Evolutionary conservation across 345 rosid genomes (phyloP), one percentile per base, ranked within the genome.

Genomic region (Abelmoschus esculentus): DNA sequence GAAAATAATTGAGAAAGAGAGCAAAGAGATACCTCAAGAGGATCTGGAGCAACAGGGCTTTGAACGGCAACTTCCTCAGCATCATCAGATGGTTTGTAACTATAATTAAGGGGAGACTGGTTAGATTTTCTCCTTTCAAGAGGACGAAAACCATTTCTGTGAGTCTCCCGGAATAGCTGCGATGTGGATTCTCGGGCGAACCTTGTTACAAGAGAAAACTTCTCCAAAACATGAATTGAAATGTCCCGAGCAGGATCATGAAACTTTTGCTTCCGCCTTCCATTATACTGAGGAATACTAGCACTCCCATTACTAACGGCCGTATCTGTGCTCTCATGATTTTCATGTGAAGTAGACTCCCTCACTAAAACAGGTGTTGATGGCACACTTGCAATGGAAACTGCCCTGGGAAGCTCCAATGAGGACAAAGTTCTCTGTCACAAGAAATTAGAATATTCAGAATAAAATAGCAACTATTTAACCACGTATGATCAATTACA

Each of bases 141-240:
- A 44, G 84, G 73, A 81, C 83, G 83, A 77, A 84, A 85, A 22
- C 90, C 92, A 77, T 87, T 87, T 63, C 74, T 77, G 15, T 80
- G 80, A 69, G 77, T 77, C 77, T 95, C 99, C 12, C 91, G 85
- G 75, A 95, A 92, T 32, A 92, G 79, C 76, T 89, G 99, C 19
- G 96, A 85, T 68, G 98, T 88, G 56, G 97, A 90, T 26, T 95
- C 98, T 50, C 97, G 83, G 29, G 96, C 97, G 84, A 92, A 90
- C 80, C 86, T 92, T 22, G 99, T 90, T 69, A 95, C 98, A 67
- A 84, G 87, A 72, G 99, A 95, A 73, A 92, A 95, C 75, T 90
- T 95, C 81, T 90, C 99, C 78, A 95, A 69, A 61, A 92, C 91
- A 26, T 90, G 91, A 74, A 90, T 89, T 61, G 98, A 87, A 67